Evolutionary conservation across 2,329 filamentous ascomycete genomes (phyloP), one percentile per base, ranked within the genome.

Genomic region (Sporothrix dimorphospora): DNA sequence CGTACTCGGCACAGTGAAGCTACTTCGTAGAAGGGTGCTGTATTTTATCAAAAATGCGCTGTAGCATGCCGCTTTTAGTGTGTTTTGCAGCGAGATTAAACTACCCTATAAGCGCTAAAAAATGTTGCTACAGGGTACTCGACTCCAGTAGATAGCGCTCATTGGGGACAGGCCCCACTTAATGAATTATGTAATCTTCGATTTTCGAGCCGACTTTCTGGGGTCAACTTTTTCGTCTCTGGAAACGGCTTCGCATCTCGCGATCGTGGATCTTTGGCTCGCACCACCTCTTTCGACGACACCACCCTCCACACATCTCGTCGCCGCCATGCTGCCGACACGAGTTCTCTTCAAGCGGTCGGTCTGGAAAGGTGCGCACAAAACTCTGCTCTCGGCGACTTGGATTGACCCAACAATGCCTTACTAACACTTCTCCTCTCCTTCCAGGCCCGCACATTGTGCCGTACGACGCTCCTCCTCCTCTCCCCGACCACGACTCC

Each of bases 351-450:
- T 92, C 49, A 90, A 90, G 83, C 91, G 93, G 77, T 96, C 93
- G 67, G 90, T 94, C 78, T 97, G 93, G 93, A 97, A 97, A 87
- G 93, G 93, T 94, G 82, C 76, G n/a, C 5, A 1, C 14, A 21
- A 9, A 14, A 14, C 34, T 47, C 12, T 53, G 24, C 40, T n/a
- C n/a, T n/a, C n/a, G n/a, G n/a, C n/a, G n/a, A n/a, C n/a, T n/a
- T n/a, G n/a, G n/a, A n/a, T n/a, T 14, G 24, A n/a, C 14, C 14
- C 30, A 34, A 8, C 63, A 49, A 30, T 38, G 49, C 3, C 21
- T 9, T 11, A 24, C 74, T 80, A 75, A 80, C 76, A 27, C 12
- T n/a, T 27, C 19, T 2, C 11, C 27, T 4, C 14, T 2, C 9
- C 59, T 11, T 49, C 55, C 74, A 87, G 85, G 85, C 68, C 85